Percentiles rank a stretch among this genome's conserved stretches.
Conservation (phyloP, 1,139 yeast species). For the Kodamaea arcana region DNA sequence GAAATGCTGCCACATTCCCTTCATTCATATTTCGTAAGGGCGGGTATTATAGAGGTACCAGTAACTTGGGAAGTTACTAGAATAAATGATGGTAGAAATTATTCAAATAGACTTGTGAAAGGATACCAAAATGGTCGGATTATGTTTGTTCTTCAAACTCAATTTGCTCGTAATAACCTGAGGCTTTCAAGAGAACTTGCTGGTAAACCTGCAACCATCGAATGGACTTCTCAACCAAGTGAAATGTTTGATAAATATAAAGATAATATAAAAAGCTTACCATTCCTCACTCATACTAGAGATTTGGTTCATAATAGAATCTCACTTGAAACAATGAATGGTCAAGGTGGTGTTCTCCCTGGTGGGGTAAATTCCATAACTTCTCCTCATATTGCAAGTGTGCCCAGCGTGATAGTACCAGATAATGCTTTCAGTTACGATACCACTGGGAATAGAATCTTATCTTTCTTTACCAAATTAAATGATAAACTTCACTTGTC, state of each 20-base stretch:
- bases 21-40: slow-evolving; percentile 39
- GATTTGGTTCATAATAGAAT: slow-evolving; percentile 29
- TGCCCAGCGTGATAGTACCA: slow-evolving; percentile 1
- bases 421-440: slow-evolving; percentile 13
- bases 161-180: slow-evolving; percentile 32
- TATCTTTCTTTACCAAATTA: slow-evolving; percentile 33
- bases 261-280: slow-evolving; percentile 25
- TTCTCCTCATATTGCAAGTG: too few species aligned
- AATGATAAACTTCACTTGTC: slow-evolving; percentile 26
- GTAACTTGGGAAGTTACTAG: slow-evolving; percentile 34
- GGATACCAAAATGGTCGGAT: slow-evolving; percentile 33
- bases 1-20: slow-evolving; percentile 37
- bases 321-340: slow-evolving; percentile 26
- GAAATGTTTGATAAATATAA: slow-evolving; percentile 29
- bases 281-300: slow-evolving; percentile 27
- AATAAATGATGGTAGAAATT: slow-evolving; percentile 33
- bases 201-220: slow-evolving; percentile 23
- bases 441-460: slow-evolving; percentile 25
- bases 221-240: slow-evolving; percentile 30
- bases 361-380: too few species aligned
- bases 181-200: slow-evolving; percentile 13
- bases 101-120: slow-evolving; percentile 31
- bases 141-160: slow-evolving; percentile 31
- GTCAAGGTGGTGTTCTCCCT: slow-evolving; percentile 9
- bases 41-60: slow-evolving; percentile 28